Evolutionary conservation across 1,284 basidiomycete species (phyloP).

Genomic region (Leccinum colubrinum): DNA sequence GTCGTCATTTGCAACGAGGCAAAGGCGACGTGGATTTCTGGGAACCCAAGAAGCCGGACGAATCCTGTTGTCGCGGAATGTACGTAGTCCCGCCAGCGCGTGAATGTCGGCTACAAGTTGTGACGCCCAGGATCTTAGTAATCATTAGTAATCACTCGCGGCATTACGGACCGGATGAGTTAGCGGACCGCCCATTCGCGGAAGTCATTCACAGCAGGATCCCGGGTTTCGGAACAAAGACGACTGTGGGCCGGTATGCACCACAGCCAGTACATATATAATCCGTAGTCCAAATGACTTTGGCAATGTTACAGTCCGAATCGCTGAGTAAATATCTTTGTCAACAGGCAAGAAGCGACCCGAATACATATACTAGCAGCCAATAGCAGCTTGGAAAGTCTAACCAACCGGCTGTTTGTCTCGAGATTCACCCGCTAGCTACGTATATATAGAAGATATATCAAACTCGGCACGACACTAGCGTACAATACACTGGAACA

Average conservation of each 20-base stretch:
- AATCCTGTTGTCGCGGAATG: constrained; percentile 1
- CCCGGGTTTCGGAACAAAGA: neutral
- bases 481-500: constrained; percentile 20
- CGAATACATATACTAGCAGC: neutral
- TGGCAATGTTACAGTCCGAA: neutral
- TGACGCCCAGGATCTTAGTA: neutral
- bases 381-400: neutral
- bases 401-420: neutral
- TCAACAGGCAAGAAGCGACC: neutral
- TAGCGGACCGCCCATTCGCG: neutral
- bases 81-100: neutral
- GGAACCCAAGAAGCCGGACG: constrained; percentile 2
- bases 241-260: neutral
- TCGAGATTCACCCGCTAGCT: neutral
- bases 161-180: neutral
- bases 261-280: neutral
- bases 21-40: constrained; percentile 11
- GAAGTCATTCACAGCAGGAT: neutral
- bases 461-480: constrained; percentile 16
- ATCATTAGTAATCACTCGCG: neutral
- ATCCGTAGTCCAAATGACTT: neutral
- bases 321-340: constrained; percentile 1
- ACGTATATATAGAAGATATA: neutral
- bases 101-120: too few relatives aligned
- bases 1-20: constrained; percentile 16